Base-by-base conservation (phyloP, 305 asterid species). In the Euphrasia arctica region DNA sequence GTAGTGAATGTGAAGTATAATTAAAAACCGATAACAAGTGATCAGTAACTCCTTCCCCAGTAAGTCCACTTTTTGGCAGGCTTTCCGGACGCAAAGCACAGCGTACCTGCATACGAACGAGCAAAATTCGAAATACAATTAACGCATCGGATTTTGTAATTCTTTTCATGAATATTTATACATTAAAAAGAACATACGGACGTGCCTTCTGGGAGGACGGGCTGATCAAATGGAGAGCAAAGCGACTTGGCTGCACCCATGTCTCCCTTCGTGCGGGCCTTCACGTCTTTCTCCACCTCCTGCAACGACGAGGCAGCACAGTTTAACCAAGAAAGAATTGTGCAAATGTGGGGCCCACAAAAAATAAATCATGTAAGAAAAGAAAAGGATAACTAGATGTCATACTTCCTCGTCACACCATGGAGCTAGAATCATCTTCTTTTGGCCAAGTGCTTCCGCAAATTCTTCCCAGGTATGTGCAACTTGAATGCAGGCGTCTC, bases 11-110 rank as follows among this genome's bases (percentile, higher is more conserved):
- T 29, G 41, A 9, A 54, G 31, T 25, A 34, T 45, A 47, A 18
- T n/a, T 15, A 55, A 15, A 18, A 18, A 18, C 34, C 4, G 31
- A 47, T 56, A 70, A 41, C 15, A 32, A 13, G 22, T 54, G 43
- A 67, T 82, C 79, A 92, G 70, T 90, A 93, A 51, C 97, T 93
- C 57, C 97, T 79, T 41, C 98, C 98, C 98, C 98, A 92, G 74
- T 90, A 92, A n/a, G 96, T 85, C 98, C 98, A 92, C 70, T 85
- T 92, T 72, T 80, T 90, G 47, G 98, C 98, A 11, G 95, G 89
- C 80, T 80, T 92, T n/a, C 98, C 97, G 0, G 98, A 87, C 31
- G 96, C 98, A 48, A 90, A 93, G 78, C 98, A 90, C 81, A 86
- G 11, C 0, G 95, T 93, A 62, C 96, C 97, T 92, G 83, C 73